Evolutionary conservation across 768 basidiomycete species (phyloP), one percentile per base, ranked within the genome.

Genomic region (Tremella yokohamensis): DNA sequence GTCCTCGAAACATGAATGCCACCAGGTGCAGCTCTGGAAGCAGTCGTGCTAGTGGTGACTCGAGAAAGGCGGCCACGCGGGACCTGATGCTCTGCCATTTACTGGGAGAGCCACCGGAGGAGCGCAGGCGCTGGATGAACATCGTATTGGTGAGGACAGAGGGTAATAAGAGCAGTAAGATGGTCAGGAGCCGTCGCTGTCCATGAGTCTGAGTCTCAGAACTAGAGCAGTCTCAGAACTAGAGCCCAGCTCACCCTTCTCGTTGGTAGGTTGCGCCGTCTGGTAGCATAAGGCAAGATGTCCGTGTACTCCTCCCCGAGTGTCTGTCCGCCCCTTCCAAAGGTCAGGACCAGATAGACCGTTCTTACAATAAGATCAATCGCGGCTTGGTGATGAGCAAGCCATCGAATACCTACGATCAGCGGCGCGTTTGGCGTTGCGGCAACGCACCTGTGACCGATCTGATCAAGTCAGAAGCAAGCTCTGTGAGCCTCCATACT

Each of bases 241-340:
- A 18, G 7, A 18, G 12, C 19, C 29, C 15, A 37, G 60, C 68
- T 60, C n/a, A 70, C 72, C 26, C 39, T 25, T 18, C 62, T 47
- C 3, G 64, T 61, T 16, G 61, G 72, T 45, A 64, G 58, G 29
- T 61, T 56, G 12, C 57, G 42, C 26, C 48, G 54, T 44, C 54
- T 26, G 12, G 29, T 24, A 45, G 70, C 56, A 24, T 65, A 62
- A 4, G 74, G 72, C 24, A 68, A 44, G n/a, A 78, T 73, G 53
- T 78, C 77, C 15, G 74, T 74, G 45, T 78, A 78, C 48, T 78
- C 77, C 52, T 78, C 77, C 9, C 77, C 77, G 15, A 78, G 48
- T 3, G 77, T 76, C 54, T 72, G 73, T 0, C 50, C 53, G 1
- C 74, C 76, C 56, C 66, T 44, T 0, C 75, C 76, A 44, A 77